A percentile compares a stretch with the other conserved stretches of the same genome.
phyloP scores from a whole-genome alignment of 1,284 basidiomycete species.

The Ganoderma lingzhi region DNA sequence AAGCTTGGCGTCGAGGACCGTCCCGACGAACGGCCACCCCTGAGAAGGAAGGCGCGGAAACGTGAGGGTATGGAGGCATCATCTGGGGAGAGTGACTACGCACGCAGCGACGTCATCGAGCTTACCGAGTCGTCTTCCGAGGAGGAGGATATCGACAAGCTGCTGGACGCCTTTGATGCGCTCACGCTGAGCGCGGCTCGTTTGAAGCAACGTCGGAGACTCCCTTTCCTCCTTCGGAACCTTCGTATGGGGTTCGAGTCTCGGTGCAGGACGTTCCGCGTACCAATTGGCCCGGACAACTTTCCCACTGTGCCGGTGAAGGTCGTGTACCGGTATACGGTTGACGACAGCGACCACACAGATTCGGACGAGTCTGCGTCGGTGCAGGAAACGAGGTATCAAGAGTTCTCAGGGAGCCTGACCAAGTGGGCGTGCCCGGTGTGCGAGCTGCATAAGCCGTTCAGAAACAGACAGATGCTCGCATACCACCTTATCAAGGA shows the following conservation, averaged over 20 bases:
- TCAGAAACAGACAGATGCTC: slow-evolving; percentile 59
- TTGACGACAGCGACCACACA: slow-evolving; percentile 17
- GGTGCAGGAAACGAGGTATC: slow-evolving; percentile 20
- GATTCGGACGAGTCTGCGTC: slow-evolving; percentile 18
- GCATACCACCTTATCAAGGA: slow-evolving; percentile 62
- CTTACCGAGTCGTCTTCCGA: slow-evolving; percentile 24
- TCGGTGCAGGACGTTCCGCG: slow-evolving; percentile 14
- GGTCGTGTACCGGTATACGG: slow-evolving; percentile 41
- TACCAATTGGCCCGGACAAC: slow-evolving; percentile 27
- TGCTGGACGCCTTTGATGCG: slow-evolving; percentile 42
- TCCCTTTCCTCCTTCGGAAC: slow-evolving; percentile 65
- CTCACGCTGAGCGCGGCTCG: slow-evolving; percentile 41
- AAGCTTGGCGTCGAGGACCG: slow-evolving; percentile 14
- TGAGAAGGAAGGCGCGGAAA: slow-evolving; percentile 10
- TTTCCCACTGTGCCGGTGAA: slow-evolving; percentile 35
- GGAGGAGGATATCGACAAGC: slow-evolving; percentile 38
- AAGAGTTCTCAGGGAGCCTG: slow-evolving; percentile 33
- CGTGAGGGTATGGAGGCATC: background rate
- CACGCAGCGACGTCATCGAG: slow-evolving; percentile 22
- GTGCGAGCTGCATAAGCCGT: slow-evolving; percentile 59
- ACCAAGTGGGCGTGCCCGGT: slow-evolving; percentile 65
- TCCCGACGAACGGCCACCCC: background rate
- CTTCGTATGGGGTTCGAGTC: slow-evolving; percentile 47
- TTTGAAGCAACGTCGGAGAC: slow-evolving; percentile 29
- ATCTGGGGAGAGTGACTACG: background rate